Conservation (phyloP, 352 stramenopile species). For the Globisporangium perplexum region DNA sequence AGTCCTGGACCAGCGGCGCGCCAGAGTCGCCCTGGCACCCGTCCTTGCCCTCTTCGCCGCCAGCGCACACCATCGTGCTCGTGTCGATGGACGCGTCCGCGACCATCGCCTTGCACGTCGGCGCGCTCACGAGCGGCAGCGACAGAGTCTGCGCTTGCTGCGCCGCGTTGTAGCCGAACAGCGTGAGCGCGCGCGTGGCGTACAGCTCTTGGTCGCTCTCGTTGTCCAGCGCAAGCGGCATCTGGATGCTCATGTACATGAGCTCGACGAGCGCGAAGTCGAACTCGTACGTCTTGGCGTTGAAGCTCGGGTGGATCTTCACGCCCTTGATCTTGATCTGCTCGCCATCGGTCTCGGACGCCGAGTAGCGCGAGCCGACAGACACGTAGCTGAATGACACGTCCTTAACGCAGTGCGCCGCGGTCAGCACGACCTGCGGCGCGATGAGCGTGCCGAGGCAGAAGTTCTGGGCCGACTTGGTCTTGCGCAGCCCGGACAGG, state of each 20-base stretch:
- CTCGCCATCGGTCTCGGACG: conserved; percentile 23
- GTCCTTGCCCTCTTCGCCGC: conserved; percentile 28
- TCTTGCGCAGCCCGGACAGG: conserved; percentile 19
- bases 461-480: conserved; percentile 17
- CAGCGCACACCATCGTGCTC: conserved; percentile 29
- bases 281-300: conserved; percentile 14
- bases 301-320: conserved; percentile 21
- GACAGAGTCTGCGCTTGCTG: conserved; percentile 11
- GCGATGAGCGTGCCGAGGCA: conserved; percentile 32
- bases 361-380: conserved; percentile 24
- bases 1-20: conserved; percentile 20
- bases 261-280: conserved; percentile 37
- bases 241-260: conserved; percentile 31
- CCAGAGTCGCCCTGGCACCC: conserved; percentile 36
- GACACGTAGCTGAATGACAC: conserved; percentile 18
- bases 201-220: neutral
- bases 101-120: conserved; percentile 14
- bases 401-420: conserved; percentile 24
- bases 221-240: conserved; percentile 22
- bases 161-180: conserved; percentile 15
- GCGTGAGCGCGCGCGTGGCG: conserved; percentile 7
- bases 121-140: conserved; percentile 19
- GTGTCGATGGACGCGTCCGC: conserved; percentile 13
- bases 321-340: conserved; percentile 30
- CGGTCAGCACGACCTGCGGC: conserved; percentile 26